Conservation (phyloP, 805 yeast genomes). For the Maudiozyma bulderi region DNA sequence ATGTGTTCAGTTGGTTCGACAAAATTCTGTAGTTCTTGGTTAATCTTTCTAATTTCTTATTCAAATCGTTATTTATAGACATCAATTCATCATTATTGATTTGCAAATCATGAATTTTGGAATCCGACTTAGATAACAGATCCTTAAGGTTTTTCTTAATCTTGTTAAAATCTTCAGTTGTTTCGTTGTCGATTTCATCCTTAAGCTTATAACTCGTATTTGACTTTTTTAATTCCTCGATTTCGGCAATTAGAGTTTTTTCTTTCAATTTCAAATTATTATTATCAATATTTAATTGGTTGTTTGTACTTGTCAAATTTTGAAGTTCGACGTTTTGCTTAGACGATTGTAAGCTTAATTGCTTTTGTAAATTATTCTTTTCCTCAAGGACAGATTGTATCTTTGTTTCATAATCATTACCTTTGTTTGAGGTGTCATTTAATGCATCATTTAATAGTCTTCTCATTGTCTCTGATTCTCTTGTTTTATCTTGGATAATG, state of each 20-base stretch:
- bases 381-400: slow-evolving; percentile 48
- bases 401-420: slow-evolving; percentile 48
- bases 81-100: slow-evolving; percentile 43
- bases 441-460: slow-evolving; percentile 61
- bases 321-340: slow-evolving; percentile 59
- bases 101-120: slow-evolving; percentile 48
- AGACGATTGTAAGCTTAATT: slow-evolving; percentile 38
- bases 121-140: slow-evolving; percentile 42
- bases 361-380: slow-evolving; percentile 49
- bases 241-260: slow-evolving; percentile 21
- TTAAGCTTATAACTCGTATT: slow-evolving; percentile 25
- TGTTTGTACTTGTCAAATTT: slow-evolving; percentile 40
- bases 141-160: slow-evolving; percentile 37
- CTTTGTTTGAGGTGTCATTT: slow-evolving; percentile 40
- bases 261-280: slow-evolving; percentile 33
- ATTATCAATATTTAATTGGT: slow-evolving; percentile 32
- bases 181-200: slow-evolving; percentile 19
- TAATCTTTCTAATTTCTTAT: slow-evolving; percentile 54
- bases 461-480: slow-evolving; percentile 69
- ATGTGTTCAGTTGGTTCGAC: slow-evolving; percentile 46
- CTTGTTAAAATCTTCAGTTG: slow-evolving; percentile 26
- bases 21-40: slow-evolving; percentile 59
- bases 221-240: slow-evolving; percentile 24
- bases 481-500: slow-evolving; percentile 66
- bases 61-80: slow-evolving; percentile 56